These are phyloP conservation scores for Ophiostoma himal-ulmi DNA, from an alignment of 2,329 filamentous ascomycete genomes.

Conservation along the genomic window DNA sequence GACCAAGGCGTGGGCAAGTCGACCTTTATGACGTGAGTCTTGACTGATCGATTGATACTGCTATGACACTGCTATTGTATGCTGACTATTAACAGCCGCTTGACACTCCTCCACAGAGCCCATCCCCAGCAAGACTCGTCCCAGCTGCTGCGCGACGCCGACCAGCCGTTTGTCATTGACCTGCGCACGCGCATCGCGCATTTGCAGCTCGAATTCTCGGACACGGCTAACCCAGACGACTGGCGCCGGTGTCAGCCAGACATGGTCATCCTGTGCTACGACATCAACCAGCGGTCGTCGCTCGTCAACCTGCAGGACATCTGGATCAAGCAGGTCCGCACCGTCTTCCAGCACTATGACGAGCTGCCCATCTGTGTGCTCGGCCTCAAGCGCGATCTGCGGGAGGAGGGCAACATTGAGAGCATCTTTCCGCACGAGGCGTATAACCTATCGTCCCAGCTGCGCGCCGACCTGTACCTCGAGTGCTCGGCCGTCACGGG, in stretches of 20 bases:
- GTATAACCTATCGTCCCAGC: constrained; percentile 50
- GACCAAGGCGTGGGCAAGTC: constrained; percentile 56
- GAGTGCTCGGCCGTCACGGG: constrained; percentile 59
- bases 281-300: constrained; percentile 53
- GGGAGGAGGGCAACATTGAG: constrained; percentile 53
- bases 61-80: neutral
- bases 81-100: neutral
- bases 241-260: constrained; percentile 56
- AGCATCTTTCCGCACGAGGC: constrained; percentile 58
- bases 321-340: constrained; percentile 54
- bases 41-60: neutral
- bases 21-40: constrained; percentile 55
- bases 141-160: constrained; percentile 48
- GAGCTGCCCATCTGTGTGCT: constrained; percentile 50
- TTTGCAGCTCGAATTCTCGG: constrained; percentile 54
- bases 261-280: constrained; percentile 55
- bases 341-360: constrained; percentile 43
- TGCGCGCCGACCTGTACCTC: constrained; percentile 58
- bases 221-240: constrained; percentile 53
- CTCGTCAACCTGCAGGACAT: constrained; percentile 53
- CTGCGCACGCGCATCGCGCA: constrained; percentile 42
- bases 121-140: constrained; percentile 17
- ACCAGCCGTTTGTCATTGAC: constrained; percentile 57
- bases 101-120: constrained; percentile 19
- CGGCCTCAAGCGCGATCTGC: constrained; percentile 56